These are phyloP conservation scores for Kingdonia uniflora DNA, from an alignment of 164 flowering plant species.

Conservation along the genomic window DNA sequence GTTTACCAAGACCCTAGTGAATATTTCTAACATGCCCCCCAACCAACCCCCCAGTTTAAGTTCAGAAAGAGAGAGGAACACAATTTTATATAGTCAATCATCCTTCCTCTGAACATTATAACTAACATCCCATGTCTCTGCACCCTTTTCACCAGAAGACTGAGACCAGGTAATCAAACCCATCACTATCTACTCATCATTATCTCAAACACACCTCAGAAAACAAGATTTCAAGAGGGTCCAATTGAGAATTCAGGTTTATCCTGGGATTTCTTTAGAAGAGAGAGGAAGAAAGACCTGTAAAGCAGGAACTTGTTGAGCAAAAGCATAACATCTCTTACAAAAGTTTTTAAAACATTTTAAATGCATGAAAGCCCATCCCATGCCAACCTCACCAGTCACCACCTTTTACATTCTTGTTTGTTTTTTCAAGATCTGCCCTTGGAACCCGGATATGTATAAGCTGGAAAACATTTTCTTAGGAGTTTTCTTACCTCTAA, in stretches of 20 bases:
- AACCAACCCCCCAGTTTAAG: background rate
- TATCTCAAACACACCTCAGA: slow-evolving; percentile 21
- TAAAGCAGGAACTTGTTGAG: slow-evolving; percentile 32
- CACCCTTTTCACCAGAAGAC: slow-evolving; percentile 1
- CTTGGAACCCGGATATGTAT: slow-evolving; percentile 24
- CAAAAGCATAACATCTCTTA: slow-evolving; percentile 18
- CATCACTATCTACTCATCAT: slow-evolving; percentile 10
- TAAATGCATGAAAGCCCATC: slow-evolving; percentile 5
- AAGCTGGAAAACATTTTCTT: slow-evolving; percentile 4
- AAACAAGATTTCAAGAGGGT: slow-evolving; percentile 12
- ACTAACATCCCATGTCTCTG: slow-evolving; percentile 7
- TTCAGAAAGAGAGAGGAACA: background rate
- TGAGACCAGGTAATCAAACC: slow-evolving; percentile 8
- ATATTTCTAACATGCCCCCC: background rate
- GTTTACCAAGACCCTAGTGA: background rate
- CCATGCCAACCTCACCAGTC: slow-evolving; percentile 4
- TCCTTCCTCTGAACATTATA: slow-evolving; percentile 13
- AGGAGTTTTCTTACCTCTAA: too few species aligned
- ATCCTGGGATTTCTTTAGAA: slow-evolving; percentile 7
- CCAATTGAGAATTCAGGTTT: slow-evolving; percentile 2
- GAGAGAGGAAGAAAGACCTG: slow-evolving; percentile 22
- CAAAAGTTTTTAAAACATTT: background rate
- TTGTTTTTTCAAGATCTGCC: slow-evolving; percentile 20
- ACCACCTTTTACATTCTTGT: background rate
- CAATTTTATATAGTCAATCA: background rate